These are phyloP conservation scores for Heimioporus sp. DNA, from an alignment of 768 basidiomycete genomes.

Conservation along the genomic window DNA sequence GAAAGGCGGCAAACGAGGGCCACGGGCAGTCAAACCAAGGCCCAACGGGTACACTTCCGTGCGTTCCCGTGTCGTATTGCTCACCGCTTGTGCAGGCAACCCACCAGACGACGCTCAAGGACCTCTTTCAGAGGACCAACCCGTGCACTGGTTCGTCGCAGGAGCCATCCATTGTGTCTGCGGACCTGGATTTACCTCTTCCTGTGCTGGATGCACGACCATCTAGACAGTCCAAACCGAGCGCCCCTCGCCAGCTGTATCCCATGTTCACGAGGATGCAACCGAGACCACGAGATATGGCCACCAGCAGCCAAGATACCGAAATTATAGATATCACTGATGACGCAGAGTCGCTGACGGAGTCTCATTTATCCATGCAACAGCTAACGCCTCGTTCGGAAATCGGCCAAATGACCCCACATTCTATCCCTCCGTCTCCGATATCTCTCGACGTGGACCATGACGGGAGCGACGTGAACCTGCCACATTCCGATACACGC, in stretches of 20 bases:
- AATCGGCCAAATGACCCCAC: slow-evolving; percentile 1
- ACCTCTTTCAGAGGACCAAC: slow-evolving; percentile 21
- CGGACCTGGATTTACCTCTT: background rate
- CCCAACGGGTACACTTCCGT: slow-evolving; percentile 17
- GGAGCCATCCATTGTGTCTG: background rate
- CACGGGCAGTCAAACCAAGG: slow-evolving; percentile 6
- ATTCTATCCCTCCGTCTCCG: slow-evolving; percentile 6
- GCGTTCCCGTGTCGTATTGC: background rate
- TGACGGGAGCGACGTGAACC: slow-evolving; percentile 6
- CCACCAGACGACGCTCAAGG: slow-evolving; percentile 28
- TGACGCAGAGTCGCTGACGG: slow-evolving; percentile 15
- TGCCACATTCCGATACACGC: slow-evolving; percentile 1
- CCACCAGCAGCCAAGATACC: slow-evolving; percentile 5
- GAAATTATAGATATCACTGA: slow-evolving; percentile 20
- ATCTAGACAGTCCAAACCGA: slow-evolving; percentile 6
- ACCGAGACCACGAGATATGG: background rate
- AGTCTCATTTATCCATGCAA: slow-evolving; percentile 3
- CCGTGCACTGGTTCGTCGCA: background rate
- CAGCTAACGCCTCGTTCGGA: slow-evolving; percentile 11
- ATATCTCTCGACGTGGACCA: background rate
- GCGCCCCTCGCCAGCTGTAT: slow-evolving; percentile 25
- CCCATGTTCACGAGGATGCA: slow-evolving; percentile 23
- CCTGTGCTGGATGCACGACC: background rate
- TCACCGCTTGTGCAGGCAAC: slow-evolving; percentile 13
- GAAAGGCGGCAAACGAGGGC: slow-evolving; percentile 24